Conservation (phyloP, 768 basidiomycete genomes). For the Psilocybe azurescens region DNA sequence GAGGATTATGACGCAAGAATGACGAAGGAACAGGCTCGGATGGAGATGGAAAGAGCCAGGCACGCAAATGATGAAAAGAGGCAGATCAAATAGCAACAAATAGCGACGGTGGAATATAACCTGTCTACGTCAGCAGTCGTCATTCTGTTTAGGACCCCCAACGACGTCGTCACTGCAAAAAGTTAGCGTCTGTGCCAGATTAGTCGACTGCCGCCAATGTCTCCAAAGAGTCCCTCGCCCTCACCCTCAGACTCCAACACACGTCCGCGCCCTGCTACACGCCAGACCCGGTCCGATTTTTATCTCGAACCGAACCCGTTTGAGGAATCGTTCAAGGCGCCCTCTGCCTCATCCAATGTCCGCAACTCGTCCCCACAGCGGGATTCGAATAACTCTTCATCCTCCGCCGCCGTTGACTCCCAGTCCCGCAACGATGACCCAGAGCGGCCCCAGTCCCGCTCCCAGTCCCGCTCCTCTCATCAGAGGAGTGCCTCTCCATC, state of each 20-base stretch:
- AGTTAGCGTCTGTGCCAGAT: not conserved
- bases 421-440: slow-evolving; percentile 19
- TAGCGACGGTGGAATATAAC: slow-evolving; percentile 46
- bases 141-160: slow-evolving; percentile 46
- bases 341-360: slow-evolving; percentile 46
- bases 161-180: slow-evolving; percentile 30
- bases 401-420: slow-evolving; percentile 18
- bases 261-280: slow-evolving; percentile 29
- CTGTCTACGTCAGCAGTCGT: slow-evolving; percentile 57
- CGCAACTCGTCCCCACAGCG: slow-evolving; percentile 43
- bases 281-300: slow-evolving; percentile 68
- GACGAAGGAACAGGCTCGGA: slow-evolving; percentile 23
- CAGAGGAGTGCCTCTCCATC: slow-evolving; percentile 47
- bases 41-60: slow-evolving; percentile 21
- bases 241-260: slow-evolving; percentile 27
- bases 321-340: slow-evolving; percentile 88
- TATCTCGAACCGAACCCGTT: slow-evolving; percentile 90
- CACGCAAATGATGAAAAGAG: slow-evolving; percentile 21
- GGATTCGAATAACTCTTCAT: slow-evolving; percentile 36
- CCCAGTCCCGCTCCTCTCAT: slow-evolving; percentile 36
- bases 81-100: slow-evolving; percentile 45
- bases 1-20: slow-evolving; percentile 29
- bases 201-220: slow-evolving; percentile 34
- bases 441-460: slow-evolving; percentile 28
- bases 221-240: slow-evolving; percentile 42